Conservation (phyloP, 2,329 filamentous ascomycete genomes). For the Monosporascus sp. region DNA sequence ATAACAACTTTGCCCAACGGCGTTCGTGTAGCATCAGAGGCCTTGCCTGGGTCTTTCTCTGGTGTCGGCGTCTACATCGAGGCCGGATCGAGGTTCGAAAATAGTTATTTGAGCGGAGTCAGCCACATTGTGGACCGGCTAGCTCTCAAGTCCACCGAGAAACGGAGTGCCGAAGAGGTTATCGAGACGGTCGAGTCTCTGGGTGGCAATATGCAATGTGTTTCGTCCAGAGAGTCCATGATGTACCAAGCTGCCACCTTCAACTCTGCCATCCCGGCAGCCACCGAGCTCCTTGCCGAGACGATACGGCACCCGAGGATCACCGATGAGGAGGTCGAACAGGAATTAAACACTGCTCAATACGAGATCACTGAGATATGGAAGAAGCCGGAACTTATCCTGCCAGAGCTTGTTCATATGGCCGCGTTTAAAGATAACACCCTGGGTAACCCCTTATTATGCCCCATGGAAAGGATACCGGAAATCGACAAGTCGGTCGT, state of each 20-base stretch:
- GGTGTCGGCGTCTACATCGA: slow-evolving; percentile 95
- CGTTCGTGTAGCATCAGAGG: slow-evolving; percentile 89
- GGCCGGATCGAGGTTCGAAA: slow-evolving; percentile 91
- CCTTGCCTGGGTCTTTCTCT: slow-evolving; percentile 88
- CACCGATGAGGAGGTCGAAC: slow-evolving; percentile 77
- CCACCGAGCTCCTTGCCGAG: slow-evolving; percentile 81
- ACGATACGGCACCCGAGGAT: slow-evolving; percentile 84
- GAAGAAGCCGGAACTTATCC: slow-evolving; percentile 92
- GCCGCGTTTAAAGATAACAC: slow-evolving; percentile 96
- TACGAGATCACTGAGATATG: slow-evolving; percentile 98
- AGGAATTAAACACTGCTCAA: slow-evolving; percentile 84
- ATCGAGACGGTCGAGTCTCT: slow-evolving; percentile 80
- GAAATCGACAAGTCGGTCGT: slow-evolving; percentile 71
- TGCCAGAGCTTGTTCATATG: slow-evolving; percentile 92
- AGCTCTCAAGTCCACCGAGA: slow-evolving; percentile 84
- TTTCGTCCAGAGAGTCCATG: slow-evolving; percentile 87
- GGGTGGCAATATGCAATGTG: slow-evolving; percentile 95
- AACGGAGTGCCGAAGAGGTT: slow-evolving; percentile 74
- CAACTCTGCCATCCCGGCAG: slow-evolving; percentile 81
- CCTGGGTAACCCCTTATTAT: slow-evolving; percentile 86
- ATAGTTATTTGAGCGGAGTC: slow-evolving; percentile 74
- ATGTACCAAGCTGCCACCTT: slow-evolving; percentile 99
- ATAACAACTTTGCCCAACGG: slow-evolving; percentile 90
- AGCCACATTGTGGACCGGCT: slow-evolving; percentile 95
- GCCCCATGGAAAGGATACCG: slow-evolving; percentile 74